phyloP scores from a whole-genome alignment of 352 stramenopile species.

The Phytophthora constricta region DNA sequence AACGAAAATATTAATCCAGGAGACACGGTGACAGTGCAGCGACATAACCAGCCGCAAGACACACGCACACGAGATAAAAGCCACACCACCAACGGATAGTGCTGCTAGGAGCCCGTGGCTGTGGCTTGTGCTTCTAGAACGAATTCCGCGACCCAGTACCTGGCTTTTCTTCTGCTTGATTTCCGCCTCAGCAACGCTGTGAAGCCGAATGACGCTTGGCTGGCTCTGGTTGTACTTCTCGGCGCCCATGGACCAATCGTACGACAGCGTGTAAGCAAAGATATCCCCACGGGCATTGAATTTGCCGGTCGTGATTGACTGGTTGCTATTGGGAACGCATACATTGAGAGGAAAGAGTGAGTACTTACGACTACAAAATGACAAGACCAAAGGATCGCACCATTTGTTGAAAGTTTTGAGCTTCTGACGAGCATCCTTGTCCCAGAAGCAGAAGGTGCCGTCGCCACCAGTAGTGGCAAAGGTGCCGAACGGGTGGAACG shows the following conservation, averaged over 20 bases:
- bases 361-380: no score
- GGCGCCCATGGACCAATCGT: constrained; percentile 97
- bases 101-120: constrained; percentile 40
- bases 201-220: constrained; percentile 93
- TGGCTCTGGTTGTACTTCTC: constrained; percentile 88
- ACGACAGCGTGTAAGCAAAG: constrained; percentile 96
- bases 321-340: constrained; percentile 54
- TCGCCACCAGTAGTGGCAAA: constrained; percentile 96
- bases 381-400: constrained; percentile 30
- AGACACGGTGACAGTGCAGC: constrained; percentile 26
- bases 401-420: constrained; percentile 92
- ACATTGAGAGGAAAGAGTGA: no score
- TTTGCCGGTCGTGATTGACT: constrained; percentile 90
- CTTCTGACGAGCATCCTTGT: constrained; percentile 97
- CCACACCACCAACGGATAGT: constrained; percentile 36
- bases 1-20: constrained; percentile 38
- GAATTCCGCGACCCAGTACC: constrained; percentile 64
- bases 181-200: constrained; percentile 92
- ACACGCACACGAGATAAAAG: constrained; percentile 45
- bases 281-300: constrained; percentile 96
- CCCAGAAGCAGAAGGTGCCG: constrained; percentile 98
- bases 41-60: constrained; percentile 32
- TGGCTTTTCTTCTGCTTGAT: constrained; percentile 96
- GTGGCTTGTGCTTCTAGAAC: constrained; percentile 45
- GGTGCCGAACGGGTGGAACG: constrained; percentile 94